Evolutionary conservation across 805 yeast genomes (phyloP), one percentile per base, ranked within the genome.

Genomic region (Danielia oregonensis): DNA sequence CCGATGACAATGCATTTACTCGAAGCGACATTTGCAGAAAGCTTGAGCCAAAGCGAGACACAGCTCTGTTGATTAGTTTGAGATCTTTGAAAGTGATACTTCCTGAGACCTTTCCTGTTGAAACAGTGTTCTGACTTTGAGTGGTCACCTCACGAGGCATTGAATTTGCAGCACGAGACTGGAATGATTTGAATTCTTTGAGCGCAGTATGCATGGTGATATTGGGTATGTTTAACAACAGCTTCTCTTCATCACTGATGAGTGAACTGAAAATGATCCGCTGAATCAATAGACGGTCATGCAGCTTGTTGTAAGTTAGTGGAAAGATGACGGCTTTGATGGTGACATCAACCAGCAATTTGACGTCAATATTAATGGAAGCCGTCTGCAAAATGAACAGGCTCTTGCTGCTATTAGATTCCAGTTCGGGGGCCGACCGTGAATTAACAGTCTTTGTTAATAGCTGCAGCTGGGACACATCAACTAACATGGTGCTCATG

Each of bases 331-430:
- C 52, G 0, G 54, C 21, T 17, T 46, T 53, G 4, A 74, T 17
- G 1, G 17, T 23, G 0, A 44, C 34, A 1, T 30, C 29, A 1
- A 47, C 42, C 4, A 52, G 37, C 3, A 68, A 26, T 3, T 35
- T 36, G 5, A 62, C 15, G 10, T 42, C 48, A 3, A 67, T 24
- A 3, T 46, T 47, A 5, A 70, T 49, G 2, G 65, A 51, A 0
- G 76, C 59, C 0, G 72, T 68, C 42, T 70, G 76, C 4, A 68
- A 43, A 14, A 58, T 48, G 13, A 69, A 35, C 24, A 65, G 65
- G 18, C 29, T 22, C 6, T 23, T 23, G 12, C 9, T 7, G 9
- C 9, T 9, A 19, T 9, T 19, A 19, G 22, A 6, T 7, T 19
- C 22, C 6, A 19, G 22, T 19, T 19, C 9, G 6, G 22, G 22